Evolutionary conservation across 495 filamentous ascomycete species (phyloP).

Genomic region (Daldinia bambusicola): DNA sequence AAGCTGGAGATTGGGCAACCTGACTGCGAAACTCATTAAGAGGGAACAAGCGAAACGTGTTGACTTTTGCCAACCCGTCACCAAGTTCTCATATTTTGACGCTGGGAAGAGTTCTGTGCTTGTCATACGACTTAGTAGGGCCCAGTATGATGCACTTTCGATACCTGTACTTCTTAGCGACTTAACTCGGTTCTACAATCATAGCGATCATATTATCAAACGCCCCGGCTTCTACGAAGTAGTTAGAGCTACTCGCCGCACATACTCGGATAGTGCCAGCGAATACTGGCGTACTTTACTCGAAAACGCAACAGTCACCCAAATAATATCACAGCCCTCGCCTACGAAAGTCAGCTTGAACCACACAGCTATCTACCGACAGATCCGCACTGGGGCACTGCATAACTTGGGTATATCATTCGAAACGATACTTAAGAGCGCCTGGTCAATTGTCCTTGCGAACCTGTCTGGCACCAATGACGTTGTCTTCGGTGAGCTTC

Average conservation of each 20-base stretch:
- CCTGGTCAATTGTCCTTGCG: conserved; percentile 57
- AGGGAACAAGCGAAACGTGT: conserved; percentile 53
- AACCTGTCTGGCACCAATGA: conserved; percentile 53
- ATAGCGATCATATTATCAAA: conserved; percentile 45
- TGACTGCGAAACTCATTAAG: conserved; percentile 53
- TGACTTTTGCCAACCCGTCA: conserved; percentile 55
- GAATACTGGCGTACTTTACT: conserved; percentile 58
- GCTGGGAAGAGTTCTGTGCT: conserved; percentile 58
- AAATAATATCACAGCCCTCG: conserved; percentile 53
- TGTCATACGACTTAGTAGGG: conserved; percentile 56
- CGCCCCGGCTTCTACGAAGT: conserved; percentile 58
- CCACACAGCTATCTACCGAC: conserved; percentile 50
- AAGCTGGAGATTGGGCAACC: conserved; percentile 52
- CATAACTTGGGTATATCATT: conserved; percentile 47
- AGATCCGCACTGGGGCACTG: conserved; percentile 50
- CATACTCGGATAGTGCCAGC: conserved; percentile 49
- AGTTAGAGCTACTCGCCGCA: conserved; percentile 49
- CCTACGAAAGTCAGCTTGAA: conserved; percentile 50
- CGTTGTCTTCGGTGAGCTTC: conserved; percentile 60
- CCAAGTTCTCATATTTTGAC: conserved; percentile 60
- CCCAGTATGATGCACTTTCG: conserved; percentile 59
- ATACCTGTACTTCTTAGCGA: conserved; percentile 56
- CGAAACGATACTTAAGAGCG: conserved; percentile 58
- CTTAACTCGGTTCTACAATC: conserved; percentile 56
- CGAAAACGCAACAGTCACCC: conserved; percentile 55